Evolutionary conservation across 2,329 filamentous ascomycete genomes (phyloP).

Genomic region (Aspergillus pseudoterreus): DNA sequence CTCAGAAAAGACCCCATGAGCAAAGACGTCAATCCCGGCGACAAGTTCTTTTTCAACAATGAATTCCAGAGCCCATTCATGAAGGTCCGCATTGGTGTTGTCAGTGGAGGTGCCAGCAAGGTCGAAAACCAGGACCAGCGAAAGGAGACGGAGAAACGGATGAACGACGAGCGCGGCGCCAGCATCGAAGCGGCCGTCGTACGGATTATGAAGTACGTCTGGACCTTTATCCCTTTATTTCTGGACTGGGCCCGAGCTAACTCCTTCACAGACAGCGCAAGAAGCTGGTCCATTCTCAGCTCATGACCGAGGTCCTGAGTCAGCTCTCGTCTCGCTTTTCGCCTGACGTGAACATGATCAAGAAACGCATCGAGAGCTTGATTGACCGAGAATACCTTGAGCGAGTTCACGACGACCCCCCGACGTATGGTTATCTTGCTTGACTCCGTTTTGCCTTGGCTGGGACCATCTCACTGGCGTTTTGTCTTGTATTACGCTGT

Average conservation of each 20-base stretch:
- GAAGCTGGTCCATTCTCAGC: constrained; percentile 43
- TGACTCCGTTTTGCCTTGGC: constrained; percentile 15
- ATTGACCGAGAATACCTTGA: constrained; percentile 54
- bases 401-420: constrained; percentile 39
- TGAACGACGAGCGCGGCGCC: constrained; percentile 46
- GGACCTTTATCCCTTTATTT: neutral
- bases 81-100: constrained; percentile 84
- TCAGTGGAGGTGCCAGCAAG: constrained; percentile 71
- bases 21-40: constrained; percentile 71
- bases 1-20: constrained; percentile 75
- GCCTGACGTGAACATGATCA: constrained; percentile 52
- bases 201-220: constrained; percentile 50
- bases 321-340: constrained; percentile 48
- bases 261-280: constrained; percentile 45
- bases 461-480: neutral
- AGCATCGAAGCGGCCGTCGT: constrained; percentile 52
- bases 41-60: constrained; percentile 78
- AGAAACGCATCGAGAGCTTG: constrained; percentile 50
- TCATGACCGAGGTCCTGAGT: constrained; percentile 49
- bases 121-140: constrained; percentile 70
- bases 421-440: constrained; percentile 45
- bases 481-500: neutral
- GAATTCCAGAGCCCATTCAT: constrained; percentile 77
- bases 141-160: constrained; percentile 49
- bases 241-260: neutral